Base-by-base conservation (phyloP, 148 eudicot species). In the Gaultheria prostrata region DNA sequence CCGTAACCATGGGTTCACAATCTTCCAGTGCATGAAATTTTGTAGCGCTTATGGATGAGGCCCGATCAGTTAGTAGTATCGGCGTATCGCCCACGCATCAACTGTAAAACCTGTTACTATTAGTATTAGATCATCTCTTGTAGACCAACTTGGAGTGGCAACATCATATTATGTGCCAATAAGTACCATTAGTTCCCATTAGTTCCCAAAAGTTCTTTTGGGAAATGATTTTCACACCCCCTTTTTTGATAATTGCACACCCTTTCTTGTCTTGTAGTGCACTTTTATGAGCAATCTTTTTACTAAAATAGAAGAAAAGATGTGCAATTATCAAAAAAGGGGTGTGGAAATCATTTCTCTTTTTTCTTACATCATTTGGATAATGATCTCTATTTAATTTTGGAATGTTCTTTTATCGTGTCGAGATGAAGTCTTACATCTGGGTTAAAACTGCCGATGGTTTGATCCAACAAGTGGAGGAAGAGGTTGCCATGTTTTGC, bases 371-470 rank as follows among this genome's bases (percentile, higher is more conserved):
- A 39, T 39, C 2, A 39, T 39, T 39, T 39, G 43, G 43, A 39
- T 39, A 6, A 28, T 61, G 33, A 26, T 77, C 39, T 33, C 26
- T 30, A 35, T 18, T 51, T 74, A 74, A 81, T 39, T 73, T 76
- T 83, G 35, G 28, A 49, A 50, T 63, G 8, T 56, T 17, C 53
- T 79, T 77, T 83, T 84, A 13, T 78, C 4, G 8, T 70, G 30
- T 85, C 65, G 85, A 91, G 93, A 89, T 94, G 93, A 91, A 92
- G 86, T 91, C 95, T 81, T 94, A 89, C 86, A 91, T 94, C 65
- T 94, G 98, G 98, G 88, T 94, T 72, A 93, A 91, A 91, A 94
- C 94, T 81, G 87, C 87, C 57, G 98, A 92, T 89, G 95, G 95
- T 70, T 90, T 91, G 49, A 89, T 91, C 57, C 95, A 92, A 88